Conservation (phyloP, 129 eudicot genomes). For the Rutidosis leptorrhynchoides region DNA sequence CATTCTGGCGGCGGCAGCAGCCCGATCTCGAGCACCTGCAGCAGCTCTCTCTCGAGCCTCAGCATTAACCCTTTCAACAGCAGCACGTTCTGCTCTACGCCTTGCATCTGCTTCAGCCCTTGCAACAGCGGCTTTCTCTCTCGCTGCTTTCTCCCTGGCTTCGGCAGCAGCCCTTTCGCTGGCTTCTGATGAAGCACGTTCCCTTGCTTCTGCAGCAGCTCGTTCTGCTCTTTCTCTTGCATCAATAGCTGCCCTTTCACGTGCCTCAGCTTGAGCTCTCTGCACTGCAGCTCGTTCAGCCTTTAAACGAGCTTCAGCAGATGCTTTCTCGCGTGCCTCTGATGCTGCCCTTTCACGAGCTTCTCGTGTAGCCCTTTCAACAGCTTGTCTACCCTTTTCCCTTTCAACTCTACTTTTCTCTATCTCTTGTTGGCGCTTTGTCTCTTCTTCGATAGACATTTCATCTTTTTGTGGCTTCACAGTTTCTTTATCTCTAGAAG, state of each 20-base stretch:
- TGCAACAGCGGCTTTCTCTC: slow-evolving; percentile 68
- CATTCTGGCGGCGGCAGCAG: slow-evolving; percentile 56
- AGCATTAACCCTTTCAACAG: slow-evolving; percentile 75
- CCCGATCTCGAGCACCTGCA: slow-evolving; percentile 69
- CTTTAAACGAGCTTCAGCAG: slow-evolving; percentile 74
- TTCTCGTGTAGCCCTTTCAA: slow-evolving; percentile 87
- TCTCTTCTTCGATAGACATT: slow-evolving; percentile 32
- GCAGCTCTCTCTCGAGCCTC: slow-evolving; percentile 86
- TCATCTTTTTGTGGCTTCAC: slow-evolving; percentile 61
- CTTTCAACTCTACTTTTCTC: slow-evolving; percentile 61
- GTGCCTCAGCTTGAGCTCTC: slow-evolving; percentile 97
- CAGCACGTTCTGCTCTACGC: slow-evolving; percentile 76
- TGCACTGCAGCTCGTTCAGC: slow-evolving; percentile 83
- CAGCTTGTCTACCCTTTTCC: slow-evolving; percentile 77
- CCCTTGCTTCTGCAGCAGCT: slow-evolving; percentile 88
- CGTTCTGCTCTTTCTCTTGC: slow-evolving; percentile 89
- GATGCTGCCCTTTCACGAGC: slow-evolving; percentile 83
- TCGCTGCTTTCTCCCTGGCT: slow-evolving; percentile 58
- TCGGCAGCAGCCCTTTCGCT: slow-evolving; percentile 51
- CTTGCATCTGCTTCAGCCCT: slow-evolving; percentile 69
- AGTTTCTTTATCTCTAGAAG: slow-evolving; percentile 68
- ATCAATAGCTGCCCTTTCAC: slow-evolving; percentile 91
- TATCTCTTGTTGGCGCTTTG: slow-evolving; percentile 56
- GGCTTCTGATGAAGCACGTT: slow-evolving; percentile 62
- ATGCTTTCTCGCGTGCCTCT: slow-evolving; percentile 65